Conservation (phyloP, 345 rosid species). For the Gossypium turneri region DNA sequence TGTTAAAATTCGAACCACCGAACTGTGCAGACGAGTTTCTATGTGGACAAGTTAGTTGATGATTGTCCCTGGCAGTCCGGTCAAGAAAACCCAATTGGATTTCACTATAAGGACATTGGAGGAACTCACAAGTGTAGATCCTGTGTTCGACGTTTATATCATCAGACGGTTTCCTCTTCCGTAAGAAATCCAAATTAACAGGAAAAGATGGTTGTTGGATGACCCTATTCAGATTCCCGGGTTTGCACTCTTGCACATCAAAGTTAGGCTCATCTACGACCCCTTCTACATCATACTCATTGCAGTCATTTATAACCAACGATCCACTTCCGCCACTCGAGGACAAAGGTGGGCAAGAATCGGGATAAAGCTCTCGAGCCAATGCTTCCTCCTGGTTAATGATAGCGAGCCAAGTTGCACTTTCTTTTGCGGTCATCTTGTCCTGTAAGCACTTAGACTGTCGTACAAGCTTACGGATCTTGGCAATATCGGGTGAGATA, state of each 20-base stretch:
- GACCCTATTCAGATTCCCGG: constrained; percentile 42
- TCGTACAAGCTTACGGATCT: constrained; percentile 74
- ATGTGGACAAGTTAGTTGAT: constrained; percentile 61
- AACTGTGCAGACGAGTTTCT: constrained; percentile 43
- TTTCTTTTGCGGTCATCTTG: constrained; percentile 91
- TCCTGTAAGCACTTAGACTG: constrained; percentile 89
- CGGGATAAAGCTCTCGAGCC: constrained; percentile 51
- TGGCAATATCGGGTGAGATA: constrained; percentile 65
- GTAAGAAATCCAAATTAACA: neutral
- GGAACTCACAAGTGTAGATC: constrained; percentile 57
- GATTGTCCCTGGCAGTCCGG: constrained; percentile 68
- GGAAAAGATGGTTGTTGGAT: constrained; percentile 41
- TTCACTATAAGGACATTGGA: constrained; percentile 65
- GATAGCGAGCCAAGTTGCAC: constrained; percentile 79
- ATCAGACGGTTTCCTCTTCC: neutral
- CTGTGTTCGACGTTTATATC: neutral
- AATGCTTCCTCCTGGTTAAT: constrained; percentile 67
- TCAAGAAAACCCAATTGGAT: constrained; percentile 60
- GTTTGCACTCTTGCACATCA: constrained; percentile 57
- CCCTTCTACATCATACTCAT: constrained; percentile 79
- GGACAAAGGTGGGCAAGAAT: constrained; percentile 47
- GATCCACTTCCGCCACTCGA: constrained; percentile 45
- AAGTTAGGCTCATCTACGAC: constrained; percentile 49
- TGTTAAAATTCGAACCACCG: constrained; percentile 52
- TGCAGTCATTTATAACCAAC: constrained; percentile 48